Evolutionary conservation across 169 alveolate species (phyloP).

Genomic region (Plasmodium adleri): DNA sequence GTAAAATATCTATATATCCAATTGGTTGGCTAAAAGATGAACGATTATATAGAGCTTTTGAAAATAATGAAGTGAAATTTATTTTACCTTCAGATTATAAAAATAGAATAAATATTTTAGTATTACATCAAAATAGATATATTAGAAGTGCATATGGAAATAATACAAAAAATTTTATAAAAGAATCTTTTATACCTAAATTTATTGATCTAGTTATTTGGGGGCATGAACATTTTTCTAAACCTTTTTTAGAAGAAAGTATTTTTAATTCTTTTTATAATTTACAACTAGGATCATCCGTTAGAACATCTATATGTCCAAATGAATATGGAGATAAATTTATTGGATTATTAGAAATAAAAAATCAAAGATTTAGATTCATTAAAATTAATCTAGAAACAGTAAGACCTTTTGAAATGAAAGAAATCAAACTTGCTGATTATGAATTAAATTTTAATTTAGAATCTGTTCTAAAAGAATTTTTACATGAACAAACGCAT

Average conservation of each 20-base stretch:
- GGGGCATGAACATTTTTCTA: constrained; percentile 98
- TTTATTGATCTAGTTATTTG: constrained; percentile 93
- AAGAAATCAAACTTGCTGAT: constrained; percentile 64
- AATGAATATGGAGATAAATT: constrained; percentile 94
- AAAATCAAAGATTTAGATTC: constrained; percentile 87
- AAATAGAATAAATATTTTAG: constrained; percentile 92
- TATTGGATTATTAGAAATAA: constrained; percentile 90
- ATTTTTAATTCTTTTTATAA: constrained; percentile 89
- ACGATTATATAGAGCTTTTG: constrained; percentile 91
- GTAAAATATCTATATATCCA: constrained; percentile 95
- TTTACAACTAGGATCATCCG: constrained; percentile 92
- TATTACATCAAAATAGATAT: constrained; percentile 96
- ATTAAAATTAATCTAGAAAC: constrained; percentile 91
- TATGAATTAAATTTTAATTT: constrained; percentile 29
- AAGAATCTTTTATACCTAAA: constrained; percentile 91
- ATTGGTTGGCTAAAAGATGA: constrained; percentile 97
- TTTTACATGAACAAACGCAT: constrained; percentile 46
- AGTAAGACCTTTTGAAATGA: constrained; percentile 90
- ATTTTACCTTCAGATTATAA: constrained; percentile 87
- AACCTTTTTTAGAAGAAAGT: constrained; percentile 87
- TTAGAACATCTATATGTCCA: constrained; percentile 94
- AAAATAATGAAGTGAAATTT: constrained; percentile 90
- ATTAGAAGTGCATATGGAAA: constrained; percentile 90
- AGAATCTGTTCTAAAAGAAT: constrained; percentile 35
- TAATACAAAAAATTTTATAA: constrained; percentile 86